A percentile compares a stretch with the other conserved stretches of the same genome.
Conservation (phyloP, 352 stramenopile genomes). For the Pythium brachiatum region DNA sequence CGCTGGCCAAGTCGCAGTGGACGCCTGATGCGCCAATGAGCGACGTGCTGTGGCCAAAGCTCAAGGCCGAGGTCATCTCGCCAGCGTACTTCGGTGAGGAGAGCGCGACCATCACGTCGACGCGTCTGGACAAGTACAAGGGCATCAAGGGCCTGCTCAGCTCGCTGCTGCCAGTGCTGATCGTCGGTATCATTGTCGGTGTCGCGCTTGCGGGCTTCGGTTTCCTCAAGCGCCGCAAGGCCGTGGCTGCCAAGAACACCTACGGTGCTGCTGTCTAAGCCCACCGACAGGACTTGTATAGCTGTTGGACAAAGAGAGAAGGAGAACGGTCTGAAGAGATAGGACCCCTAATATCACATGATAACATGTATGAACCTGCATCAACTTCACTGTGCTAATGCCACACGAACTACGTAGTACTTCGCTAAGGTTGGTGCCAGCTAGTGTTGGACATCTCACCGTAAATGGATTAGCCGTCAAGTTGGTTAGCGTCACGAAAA, state of each 20-base stretch:
- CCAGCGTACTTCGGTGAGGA: conserved; percentile 60
- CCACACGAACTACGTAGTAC: no score
- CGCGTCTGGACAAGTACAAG: conserved; percentile 46
- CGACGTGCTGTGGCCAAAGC: conserved; percentile 47
- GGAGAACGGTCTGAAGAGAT: not conserved
- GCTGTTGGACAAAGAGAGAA: no score
- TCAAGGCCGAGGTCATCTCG: conserved; percentile 48
- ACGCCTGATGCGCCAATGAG: conserved; percentile 43
- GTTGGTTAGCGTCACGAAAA: no score
- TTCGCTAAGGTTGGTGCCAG: no score
- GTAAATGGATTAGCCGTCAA: no score
- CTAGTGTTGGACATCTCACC: no score
- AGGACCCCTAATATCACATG: conserved; percentile 1
- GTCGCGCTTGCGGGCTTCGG: conserved; percentile 30
- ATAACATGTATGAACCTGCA: not conserved
- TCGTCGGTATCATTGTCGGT: conserved; percentile 46
- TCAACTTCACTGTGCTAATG: no score
- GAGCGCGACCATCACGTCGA: conserved; percentile 36
- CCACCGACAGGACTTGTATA: no score
- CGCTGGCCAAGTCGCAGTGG: conserved; percentile 33
- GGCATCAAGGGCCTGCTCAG: conserved; percentile 34
- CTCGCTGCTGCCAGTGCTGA: conserved; percentile 47
- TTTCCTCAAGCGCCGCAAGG: conserved; percentile 41
- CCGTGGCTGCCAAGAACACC: not conserved
- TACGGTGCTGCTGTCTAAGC: conserved; percentile 1